These are phyloP conservation scores for Leishmania aethiopica DNA, from an alignment of 208 protist genomes.

Conservation along the genomic window DNA sequence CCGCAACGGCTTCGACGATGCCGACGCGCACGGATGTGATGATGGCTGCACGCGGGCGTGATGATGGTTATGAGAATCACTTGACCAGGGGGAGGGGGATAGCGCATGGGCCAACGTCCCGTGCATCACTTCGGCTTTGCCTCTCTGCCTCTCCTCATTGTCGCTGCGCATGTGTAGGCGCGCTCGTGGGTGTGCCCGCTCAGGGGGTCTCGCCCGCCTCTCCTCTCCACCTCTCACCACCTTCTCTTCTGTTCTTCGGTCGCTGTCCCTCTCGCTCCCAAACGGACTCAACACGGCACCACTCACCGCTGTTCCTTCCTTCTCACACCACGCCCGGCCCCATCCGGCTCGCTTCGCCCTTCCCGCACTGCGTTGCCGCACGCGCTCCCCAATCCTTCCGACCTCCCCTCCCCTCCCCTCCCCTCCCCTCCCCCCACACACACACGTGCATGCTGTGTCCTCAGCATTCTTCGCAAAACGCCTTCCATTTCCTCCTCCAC, in stretches of 20 bases:
- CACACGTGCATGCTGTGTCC: background rate
- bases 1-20: background rate
- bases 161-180: background rate
- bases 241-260: background rate
- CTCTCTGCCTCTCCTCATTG: background rate
- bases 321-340: background rate
- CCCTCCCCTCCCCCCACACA: no score
- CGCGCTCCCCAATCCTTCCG: background rate
- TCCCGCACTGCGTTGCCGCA: background rate
- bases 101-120: background rate
- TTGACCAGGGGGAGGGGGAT: background rate
- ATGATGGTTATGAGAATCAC: background rate
- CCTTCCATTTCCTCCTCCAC: background rate
- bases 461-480: background rate
- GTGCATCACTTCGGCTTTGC: background rate
- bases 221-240: background rate
- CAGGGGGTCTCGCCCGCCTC: background rate
- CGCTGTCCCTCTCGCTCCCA: background rate
- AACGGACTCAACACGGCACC: background rate
- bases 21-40: background rate
- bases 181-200: background rate
- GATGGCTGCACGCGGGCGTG: background rate
- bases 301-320: background rate
- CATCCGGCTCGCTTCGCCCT: background rate
- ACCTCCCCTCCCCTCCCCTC: no score